These are phyloP conservation scores for Sarocladiaceae sp. DNA, from an alignment of 2,329 filamentous ascomycete genomes.

Conservation along the genomic window DNA sequence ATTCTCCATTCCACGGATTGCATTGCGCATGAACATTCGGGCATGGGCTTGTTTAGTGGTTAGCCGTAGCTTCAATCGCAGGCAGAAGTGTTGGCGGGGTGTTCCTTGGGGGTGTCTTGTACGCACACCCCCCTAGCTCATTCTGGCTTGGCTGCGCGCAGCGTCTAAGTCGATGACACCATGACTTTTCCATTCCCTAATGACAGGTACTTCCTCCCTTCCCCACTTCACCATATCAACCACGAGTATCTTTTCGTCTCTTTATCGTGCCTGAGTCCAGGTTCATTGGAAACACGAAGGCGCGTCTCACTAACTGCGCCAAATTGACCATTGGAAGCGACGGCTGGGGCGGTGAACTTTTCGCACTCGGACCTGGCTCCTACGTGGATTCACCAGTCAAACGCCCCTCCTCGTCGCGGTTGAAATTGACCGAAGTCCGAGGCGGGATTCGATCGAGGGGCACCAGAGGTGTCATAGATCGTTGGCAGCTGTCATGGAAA, in stretches of 20 bases:
- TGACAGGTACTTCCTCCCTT: not conserved
- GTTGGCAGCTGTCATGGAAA: not conserved
- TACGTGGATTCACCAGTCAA: not conserved
- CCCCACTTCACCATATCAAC: not conserved
- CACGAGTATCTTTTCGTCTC: not conserved
- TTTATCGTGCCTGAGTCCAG: no score
- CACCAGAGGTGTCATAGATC: slow-evolving; percentile 4
- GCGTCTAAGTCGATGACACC: slow-evolving; percentile 11
- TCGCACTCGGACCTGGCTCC: not conserved
- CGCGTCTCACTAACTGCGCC: no score
- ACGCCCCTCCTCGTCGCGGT: not conserved
- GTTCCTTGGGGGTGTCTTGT: not conserved
- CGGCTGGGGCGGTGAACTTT: not conserved
- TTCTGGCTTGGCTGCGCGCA: not conserved
- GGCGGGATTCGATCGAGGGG: not conserved
- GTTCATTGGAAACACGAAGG: no score
- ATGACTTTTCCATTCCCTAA: slow-evolving; percentile 12
- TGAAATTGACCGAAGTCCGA: slow-evolving; percentile 6
- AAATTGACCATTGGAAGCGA: no score
- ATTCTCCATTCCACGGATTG: not conserved
- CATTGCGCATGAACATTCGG: not conserved
- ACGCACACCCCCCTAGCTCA: slow-evolving; percentile 6
- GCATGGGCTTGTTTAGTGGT: not conserved
- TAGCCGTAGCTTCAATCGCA: no score
- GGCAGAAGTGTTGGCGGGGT: no score